phyloP scores from a whole-genome alignment of 2,329 filamentous ascomycete species.

The Colletotrichum navitas region DNA sequence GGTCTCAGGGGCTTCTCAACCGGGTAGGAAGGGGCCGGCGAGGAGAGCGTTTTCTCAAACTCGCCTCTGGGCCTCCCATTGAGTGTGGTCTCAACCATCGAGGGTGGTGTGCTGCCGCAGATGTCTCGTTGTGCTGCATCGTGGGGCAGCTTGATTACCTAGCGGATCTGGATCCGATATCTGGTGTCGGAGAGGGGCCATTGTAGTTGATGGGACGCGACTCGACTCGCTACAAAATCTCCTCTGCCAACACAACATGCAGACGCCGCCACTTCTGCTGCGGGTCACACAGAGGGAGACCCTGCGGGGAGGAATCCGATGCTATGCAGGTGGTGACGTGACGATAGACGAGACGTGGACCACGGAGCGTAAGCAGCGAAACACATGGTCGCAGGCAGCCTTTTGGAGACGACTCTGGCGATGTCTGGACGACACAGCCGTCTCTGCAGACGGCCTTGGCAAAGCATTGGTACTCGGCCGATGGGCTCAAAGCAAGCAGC shows the following conservation, averaged over 20 bases:
- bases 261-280: conserved; percentile 40
- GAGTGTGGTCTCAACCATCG: background rate
- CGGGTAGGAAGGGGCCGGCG: background rate
- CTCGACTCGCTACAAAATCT: conserved; percentile 34
- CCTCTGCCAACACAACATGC: conserved; percentile 44
- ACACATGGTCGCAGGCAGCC: background rate
- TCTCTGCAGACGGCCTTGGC: background rate
- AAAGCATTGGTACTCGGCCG: background rate
- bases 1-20: conserved; percentile 8
- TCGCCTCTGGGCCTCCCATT: background rate
- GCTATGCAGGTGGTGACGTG: conserved; percentile 38
- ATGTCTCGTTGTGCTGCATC: conserved; percentile 19
- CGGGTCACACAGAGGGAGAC: conserved; percentile 34
- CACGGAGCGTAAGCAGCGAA: background rate
- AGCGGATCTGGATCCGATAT: conserved; percentile 33
- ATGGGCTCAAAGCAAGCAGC: background rate
- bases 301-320: conserved; percentile 40
- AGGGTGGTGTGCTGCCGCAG: background rate
- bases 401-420: background rate
- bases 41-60: background rate
- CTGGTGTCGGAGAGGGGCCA: conserved; percentile 31
- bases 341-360: conserved; percentile 35
- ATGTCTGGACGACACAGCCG: background rate
- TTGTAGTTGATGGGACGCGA: conserved; percentile 28
- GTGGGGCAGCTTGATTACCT: conserved; percentile 36